Base-by-base conservation (phyloP, 306 rosid genomes). In the Vigna angularis region DNA sequence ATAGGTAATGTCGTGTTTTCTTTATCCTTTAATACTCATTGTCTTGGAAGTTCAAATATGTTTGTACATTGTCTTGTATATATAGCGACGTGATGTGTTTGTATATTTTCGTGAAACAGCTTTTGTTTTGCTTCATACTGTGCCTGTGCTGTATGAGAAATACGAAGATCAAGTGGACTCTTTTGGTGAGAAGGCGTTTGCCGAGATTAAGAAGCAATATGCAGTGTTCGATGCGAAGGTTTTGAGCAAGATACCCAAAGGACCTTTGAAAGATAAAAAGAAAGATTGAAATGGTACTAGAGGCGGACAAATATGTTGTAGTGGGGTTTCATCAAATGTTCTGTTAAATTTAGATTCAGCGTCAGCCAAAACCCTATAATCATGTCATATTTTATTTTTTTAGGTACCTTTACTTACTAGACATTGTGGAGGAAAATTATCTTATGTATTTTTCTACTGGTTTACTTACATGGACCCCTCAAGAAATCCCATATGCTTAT, bases 141-240 rank as follows among this genome's bases (percentile, higher is more conserved):
- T 93, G 32, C 98, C 99, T 0, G 91, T 96, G 73, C 81, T 91
- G 10, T 96, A 96, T 28, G 98, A 96, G 86, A 96, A 96, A 73
- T 91, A 90, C 14, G 99, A 96, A 17, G 85, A 86, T 61, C 82
- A 80, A 48, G 89, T 96, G 26, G 99, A 96, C 74, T 62, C 94
- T 1, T 82, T 88, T 11, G 97, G 93, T 3, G 97, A 91, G 97
- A 96, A 89, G 85, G 98, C 92, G 36, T 71, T 75, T 9, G 74
- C 72, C 24, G 92, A 90, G 88, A 26, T 93, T 38, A 96, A 93
- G 83, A 93, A 89, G 93, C 97, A 88, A 79, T 92, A 92, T 78
- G 96, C 87, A 5, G 93, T 96, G 68, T 93, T 93, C 69, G 98
- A 93, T 80, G 93, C 85, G 0, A 93, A 88, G 92, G 99, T 96